A percentile compares a stretch with the other conserved stretches of the same genome.
Conservation (phyloP, 345 rosid species). For the Citrus reticulata region DNA sequence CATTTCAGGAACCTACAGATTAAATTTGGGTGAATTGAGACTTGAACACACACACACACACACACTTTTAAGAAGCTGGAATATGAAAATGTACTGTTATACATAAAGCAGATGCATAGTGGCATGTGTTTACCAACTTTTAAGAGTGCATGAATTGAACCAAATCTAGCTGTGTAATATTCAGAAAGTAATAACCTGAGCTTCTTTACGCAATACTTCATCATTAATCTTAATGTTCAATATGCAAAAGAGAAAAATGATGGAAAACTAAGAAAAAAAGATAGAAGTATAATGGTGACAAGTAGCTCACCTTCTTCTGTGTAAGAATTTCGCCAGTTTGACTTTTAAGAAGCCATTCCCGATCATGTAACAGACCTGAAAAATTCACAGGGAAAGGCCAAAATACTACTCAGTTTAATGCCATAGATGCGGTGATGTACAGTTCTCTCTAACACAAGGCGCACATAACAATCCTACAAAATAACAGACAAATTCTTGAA, state of each 20-base stretch:
- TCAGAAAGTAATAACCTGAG: background rate
- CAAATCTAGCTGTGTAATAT: background rate
- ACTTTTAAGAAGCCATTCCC: slow-evolving; percentile 87
- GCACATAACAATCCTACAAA: background rate
- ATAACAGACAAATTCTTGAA: background rate
- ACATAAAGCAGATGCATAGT: background rate
- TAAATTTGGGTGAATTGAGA: slow-evolving; percentile 16
- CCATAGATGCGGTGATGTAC: background rate
- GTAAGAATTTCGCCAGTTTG: slow-evolving; percentile 76
- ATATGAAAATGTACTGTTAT: background rate
- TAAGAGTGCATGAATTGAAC: background rate
- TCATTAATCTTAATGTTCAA: background rate
- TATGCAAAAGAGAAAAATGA: background rate
- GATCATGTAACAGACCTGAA: slow-evolving; percentile 77
- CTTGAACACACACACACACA: background rate
- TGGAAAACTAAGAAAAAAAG: background rate
- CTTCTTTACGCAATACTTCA: background rate
- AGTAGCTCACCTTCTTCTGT: slow-evolving; percentile 68
- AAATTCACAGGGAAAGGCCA: slow-evolving; percentile 9
- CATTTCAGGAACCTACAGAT: slow-evolving; percentile 84
- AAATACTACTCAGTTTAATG: background rate
- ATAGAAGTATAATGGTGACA: background rate
- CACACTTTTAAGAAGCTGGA: too few relatives aligned
- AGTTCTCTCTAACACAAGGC: background rate
- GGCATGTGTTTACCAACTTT: background rate